Conservation (phyloP, 2,329 filamentous ascomycete genomes). For the Magnaporthiopsis poae region DNA sequence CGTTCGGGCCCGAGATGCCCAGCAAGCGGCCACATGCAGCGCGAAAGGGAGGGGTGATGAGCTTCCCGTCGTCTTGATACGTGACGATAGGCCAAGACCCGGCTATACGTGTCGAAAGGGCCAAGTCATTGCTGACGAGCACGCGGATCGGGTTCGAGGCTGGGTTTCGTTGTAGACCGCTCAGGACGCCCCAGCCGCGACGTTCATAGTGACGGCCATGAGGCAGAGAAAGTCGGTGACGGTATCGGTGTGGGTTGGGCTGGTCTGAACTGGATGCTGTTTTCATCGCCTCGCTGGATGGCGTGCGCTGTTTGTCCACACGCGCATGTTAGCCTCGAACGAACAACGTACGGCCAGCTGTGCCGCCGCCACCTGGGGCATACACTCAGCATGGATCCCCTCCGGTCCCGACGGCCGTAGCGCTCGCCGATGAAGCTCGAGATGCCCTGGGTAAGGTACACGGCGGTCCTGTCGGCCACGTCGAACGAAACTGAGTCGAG, state of each 20-base stretch:
- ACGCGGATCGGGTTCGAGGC: conserved; percentile 49
- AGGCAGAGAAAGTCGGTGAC: neutral
- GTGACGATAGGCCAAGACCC: neutral
- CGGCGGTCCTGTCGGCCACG: no score
- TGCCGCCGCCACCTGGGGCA: neutral
- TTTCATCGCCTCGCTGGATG: neutral
- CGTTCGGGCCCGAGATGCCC: neutral
- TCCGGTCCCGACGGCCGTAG: no score
- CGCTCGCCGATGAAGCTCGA: no score
- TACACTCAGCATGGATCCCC: neutral
- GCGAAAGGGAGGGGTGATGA: conserved; percentile 36
- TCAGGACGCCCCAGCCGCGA: conserved; percentile 39
- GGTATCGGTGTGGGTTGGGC: neutral
- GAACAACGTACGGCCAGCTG: neutral
- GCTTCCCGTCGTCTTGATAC: conserved; percentile 11
- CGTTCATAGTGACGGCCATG: conserved; percentile 10
- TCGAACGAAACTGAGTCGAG: no score
- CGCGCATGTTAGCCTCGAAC: neutral
- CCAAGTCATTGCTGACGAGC: conserved; percentile 27
- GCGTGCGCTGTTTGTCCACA: neutral
- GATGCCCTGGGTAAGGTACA: no score
- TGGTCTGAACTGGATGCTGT: neutral
- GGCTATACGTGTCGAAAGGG: neutral
- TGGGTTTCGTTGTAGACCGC: conserved; percentile 60
- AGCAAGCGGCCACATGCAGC: conserved; percentile 24